Evolutionary conservation across 768 basidiomycete species (phyloP).

Genomic region (Phylloporus sp.): DNA sequence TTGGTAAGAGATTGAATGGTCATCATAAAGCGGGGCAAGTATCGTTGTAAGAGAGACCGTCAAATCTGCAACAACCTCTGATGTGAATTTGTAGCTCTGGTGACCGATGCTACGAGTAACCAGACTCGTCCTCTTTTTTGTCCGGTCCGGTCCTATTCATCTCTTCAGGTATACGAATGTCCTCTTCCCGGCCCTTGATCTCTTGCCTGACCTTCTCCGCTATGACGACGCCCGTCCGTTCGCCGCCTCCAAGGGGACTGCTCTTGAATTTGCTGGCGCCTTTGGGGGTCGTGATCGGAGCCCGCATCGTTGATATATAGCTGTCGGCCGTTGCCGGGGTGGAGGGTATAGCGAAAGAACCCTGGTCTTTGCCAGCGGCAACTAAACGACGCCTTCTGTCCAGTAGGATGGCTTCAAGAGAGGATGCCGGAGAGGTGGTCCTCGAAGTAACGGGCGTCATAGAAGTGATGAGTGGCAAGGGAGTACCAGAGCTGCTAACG

Average conservation of each 20-base stretch:
- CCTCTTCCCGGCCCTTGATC: constrained; percentile 19
- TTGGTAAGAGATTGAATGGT: background rate
- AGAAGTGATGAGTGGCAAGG: constrained; percentile 12
- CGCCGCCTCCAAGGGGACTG: constrained; percentile 54
- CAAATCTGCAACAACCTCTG: background rate
- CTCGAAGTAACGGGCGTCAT: constrained; percentile 24
- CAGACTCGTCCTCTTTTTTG: constrained; percentile 31
- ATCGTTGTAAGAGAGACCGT: background rate
- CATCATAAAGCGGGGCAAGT: background rate
- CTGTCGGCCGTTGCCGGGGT: constrained; percentile 9
- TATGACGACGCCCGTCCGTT: constrained; percentile 42
- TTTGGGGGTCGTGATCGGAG: constrained; percentile 31
- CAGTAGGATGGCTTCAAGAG: constrained; percentile 63
- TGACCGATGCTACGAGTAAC: constrained; percentile 21
- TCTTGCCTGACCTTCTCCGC: constrained; percentile 46
- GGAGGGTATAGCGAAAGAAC: constrained; percentile 2
- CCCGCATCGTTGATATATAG: constrained; percentile 8
- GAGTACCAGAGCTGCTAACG: constrained; percentile 11
- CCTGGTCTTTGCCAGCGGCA: constrained; percentile 18
- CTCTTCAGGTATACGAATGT: constrained; percentile 34
- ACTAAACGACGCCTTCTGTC: constrained; percentile 59
- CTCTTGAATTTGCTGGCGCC: constrained; percentile 67
- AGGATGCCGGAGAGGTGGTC: constrained; percentile 47
- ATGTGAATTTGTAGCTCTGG: background rate
- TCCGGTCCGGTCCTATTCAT: constrained; percentile 34